phyloP scores from a whole-genome alignment of 2,329 filamentous ascomycete genomes.

The Sarocladium brachiariae region DNA sequence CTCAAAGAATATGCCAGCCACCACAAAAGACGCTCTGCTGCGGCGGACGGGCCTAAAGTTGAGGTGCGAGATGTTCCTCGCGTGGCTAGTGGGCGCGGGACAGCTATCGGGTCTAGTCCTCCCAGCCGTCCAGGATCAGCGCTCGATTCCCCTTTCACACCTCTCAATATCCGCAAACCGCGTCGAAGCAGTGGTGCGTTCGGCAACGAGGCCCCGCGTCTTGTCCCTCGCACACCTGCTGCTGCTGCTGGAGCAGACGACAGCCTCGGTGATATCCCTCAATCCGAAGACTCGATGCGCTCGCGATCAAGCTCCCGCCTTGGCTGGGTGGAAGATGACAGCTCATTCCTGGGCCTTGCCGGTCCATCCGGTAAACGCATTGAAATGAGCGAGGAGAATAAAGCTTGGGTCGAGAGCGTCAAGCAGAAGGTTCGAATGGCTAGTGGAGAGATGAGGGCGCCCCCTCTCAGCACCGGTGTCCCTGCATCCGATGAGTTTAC shows the following conservation, averaged over 20 bases:
- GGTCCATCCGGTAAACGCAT: conserved; percentile 60
- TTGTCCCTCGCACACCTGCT: conserved; percentile 37
- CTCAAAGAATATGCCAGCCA: conserved; percentile 88
- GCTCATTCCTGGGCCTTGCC: conserved; percentile 57
- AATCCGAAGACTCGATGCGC: conserved; percentile 36
- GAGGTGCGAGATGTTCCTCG: conserved; percentile 48
- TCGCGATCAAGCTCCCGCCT: conserved; percentile 47
- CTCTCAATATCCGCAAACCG: conserved; percentile 49
- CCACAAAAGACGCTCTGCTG: conserved; percentile 65
- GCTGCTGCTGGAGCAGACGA: conserved; percentile 20
- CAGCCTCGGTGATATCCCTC: conserved; percentile 25
- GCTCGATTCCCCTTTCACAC: conserved; percentile 35
- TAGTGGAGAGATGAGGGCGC: conserved; percentile 47
- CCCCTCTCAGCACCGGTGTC: conserved; percentile 17
- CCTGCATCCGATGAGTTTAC: conserved; percentile 10
- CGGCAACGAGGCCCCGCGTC: conserved; percentile 23
- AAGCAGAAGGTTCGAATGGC: conserved; percentile 71
- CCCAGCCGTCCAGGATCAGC: conserved; percentile 34
- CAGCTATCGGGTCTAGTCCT: conserved; percentile 31
- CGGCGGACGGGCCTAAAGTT: conserved; percentile 39
- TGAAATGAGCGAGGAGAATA: conserved; percentile 64
- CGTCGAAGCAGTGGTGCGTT: conserved; percentile 37
- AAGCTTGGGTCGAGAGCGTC: conserved; percentile 76
- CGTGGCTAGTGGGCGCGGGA: conserved; percentile 20
- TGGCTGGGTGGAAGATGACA: conserved; percentile 54